Evolutionary conservation across 1,284 basidiomycete species (phyloP), one percentile per base, ranked within the genome.

Genomic region (Cryptococcus amylolentus): DNA sequence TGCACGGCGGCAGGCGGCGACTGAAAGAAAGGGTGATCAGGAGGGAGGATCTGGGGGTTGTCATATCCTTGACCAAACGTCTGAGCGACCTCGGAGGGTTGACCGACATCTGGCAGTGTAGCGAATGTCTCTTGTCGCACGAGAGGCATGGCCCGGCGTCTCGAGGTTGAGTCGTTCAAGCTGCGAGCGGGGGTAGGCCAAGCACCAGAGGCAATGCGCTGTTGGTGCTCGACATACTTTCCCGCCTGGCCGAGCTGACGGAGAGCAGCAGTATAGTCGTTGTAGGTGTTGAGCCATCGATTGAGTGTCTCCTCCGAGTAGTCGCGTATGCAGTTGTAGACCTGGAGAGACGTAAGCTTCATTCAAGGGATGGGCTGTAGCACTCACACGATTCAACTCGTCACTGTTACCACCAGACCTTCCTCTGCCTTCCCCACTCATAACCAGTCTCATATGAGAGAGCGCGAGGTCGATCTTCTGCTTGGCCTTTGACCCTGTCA

Each of bases 301-400:
- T 27, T 49, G 13, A 49, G 26, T 20, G 31, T 49, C 31, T 49
- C 28, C 20, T 49, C 48, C 10, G 18, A 49, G 18, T 49, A 49
- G 31, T 49, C 38, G 10, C 48, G 48, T n/a, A 49, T 49, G 38
- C 48, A 49, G 20, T 20, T 39, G 48, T 49, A 39, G 2, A 49
- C 23, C 48, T 49, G 31, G 7, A 23, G 46, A 8, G 16, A 42
- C 20, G 41, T 42, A 9, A 42, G 16, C 18, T 16, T 46, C 10
- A 10, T 35, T 35, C 31, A 35, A 35, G 16, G 44, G 9, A 9
- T 26, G 44, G 44, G 9, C 8, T 10, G n/a, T 46, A 46, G 14
- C 8, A 16, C 44, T 26, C 5, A 28, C 44, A 16, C 3, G 44
- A 16, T 46, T 46, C 18, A n/a, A 26, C 14, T 46, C 44, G 26